Conservation (phyloP, 1,139 yeast genomes). For the Yarrowia galli region DNA sequence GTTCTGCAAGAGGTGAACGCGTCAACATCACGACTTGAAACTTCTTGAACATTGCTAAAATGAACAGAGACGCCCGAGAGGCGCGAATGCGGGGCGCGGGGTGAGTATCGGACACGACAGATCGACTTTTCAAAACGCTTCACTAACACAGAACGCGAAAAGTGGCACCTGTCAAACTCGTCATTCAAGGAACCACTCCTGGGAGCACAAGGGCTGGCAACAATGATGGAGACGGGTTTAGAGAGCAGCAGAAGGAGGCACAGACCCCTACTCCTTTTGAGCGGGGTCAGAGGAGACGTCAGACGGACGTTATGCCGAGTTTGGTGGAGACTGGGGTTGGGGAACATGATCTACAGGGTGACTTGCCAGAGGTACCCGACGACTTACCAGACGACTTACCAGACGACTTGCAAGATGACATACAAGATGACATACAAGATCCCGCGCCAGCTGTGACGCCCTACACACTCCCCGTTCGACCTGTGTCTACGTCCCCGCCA, state of each 20-base stretch:
- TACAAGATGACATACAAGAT: neutral
- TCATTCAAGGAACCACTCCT: conserved; percentile 24
- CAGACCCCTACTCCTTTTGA: conserved; percentile 27
- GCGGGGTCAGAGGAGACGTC: neutral
- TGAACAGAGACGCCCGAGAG: conserved; percentile 31
- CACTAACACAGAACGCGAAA: conserved; percentile 27
- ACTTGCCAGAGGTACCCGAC: neutral
- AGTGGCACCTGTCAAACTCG: conserved; percentile 20
- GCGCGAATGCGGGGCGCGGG: conserved; percentile 31
- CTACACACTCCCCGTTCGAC: neutral
- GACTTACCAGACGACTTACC: neutral
- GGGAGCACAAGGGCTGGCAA: neutral
- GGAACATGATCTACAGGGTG: no score
- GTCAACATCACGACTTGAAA: neutral
- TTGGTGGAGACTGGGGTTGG: neutral
- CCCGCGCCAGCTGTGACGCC: neutral
- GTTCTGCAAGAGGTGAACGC: neutral
- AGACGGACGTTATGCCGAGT: neutral
- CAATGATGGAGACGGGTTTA: neutral
- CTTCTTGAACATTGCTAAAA: neutral
- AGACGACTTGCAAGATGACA: neutral
- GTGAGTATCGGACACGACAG: neutral
- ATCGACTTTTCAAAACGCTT: no score
- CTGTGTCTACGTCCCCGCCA: neutral
- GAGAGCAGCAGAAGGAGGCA: neutral